Evolutionary conservation across 331 rosid genomes (phyloP), one percentile per base, ranked within the genome.

Genomic region (Cydonia oblonga): DNA sequence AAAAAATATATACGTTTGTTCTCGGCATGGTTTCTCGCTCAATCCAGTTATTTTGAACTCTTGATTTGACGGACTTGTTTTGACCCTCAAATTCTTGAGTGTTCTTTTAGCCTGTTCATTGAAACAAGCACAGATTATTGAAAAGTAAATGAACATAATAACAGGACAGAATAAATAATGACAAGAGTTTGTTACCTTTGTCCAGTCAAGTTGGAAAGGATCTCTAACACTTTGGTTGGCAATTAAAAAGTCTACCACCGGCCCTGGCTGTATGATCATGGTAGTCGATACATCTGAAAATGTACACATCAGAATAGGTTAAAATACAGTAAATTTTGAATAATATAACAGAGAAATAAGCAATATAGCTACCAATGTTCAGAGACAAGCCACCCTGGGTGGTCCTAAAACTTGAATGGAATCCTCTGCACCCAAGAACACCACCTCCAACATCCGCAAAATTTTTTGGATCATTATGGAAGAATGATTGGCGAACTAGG

Each of bases 331-430:
- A 72, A 53, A 7, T 23, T 8, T 57, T 16, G 1, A 2, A 6
- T 19, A 26, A 7, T 0, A 25, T 26, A 14, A 42, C 10, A 51
- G 35, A 63, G 16, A 3, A 57, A 29, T 26, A 26, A 4, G 57
- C 16, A 54, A 49, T 60, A 44, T 29, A 4, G 63, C 66, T 70
- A 83, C 99, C 99, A 44, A 95, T 91, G 16, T 95, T 95, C 2
- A 95, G 72, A 0, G 99, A 91, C 65, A 95, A 68, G 42, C 99
- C 99, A 74, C 90, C 84, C 73, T 91, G 99, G 2, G 99, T 83
- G 5, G 96, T 81, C 73, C 99, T 88, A 42, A 95, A 95, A 72
- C 99, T 95, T 1, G 99, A 91, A 66, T 95, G 99, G 56, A 95
- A 88, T 11, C 99, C 99, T 69, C 92, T 71, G 62, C 96, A 90